Percentiles rank a stretch among this genome's conserved stretches.
phyloP scores from a whole-genome alignment of 2,329 filamentous ascomycete species.

The Colletotrichum sp. region DNA sequence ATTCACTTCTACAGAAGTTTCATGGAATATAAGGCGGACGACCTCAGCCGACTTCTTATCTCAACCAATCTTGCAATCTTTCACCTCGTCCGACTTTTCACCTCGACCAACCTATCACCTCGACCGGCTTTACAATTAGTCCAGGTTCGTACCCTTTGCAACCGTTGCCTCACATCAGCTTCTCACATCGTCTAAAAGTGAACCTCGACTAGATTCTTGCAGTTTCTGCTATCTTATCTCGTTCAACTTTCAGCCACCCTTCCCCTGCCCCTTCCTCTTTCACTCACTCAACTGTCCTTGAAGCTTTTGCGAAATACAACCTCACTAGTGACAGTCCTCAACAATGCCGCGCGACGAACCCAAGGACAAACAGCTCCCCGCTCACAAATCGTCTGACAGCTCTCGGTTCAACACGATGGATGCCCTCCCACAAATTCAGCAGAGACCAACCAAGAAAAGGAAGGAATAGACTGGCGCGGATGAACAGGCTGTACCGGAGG shows the following conservation, averaged over 20 bases:
- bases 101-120: neutral
- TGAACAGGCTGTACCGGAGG: neutral
- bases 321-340: neutral
- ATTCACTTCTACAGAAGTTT: neutral
- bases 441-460: neutral
- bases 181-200: neutral
- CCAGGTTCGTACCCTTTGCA: neutral
- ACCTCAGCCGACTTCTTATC: neutral
- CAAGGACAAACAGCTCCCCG: neutral
- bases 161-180: neutral
- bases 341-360: neutral
- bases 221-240: neutral
- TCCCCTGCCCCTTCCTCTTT: neutral
- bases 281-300: neutral
- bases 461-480: neutral
- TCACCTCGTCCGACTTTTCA: neutral
- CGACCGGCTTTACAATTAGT: neutral
- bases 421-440: neutral
- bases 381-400: neutral
- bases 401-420: neutral
- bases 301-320: neutral
- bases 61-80: neutral
- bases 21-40: rapidly evolving
- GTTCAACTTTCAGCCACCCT: neutral
- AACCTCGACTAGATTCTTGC: neutral